Conservation (phyloP, 805 yeast genomes). For the Dipodascopsis uninucleata region DNA sequence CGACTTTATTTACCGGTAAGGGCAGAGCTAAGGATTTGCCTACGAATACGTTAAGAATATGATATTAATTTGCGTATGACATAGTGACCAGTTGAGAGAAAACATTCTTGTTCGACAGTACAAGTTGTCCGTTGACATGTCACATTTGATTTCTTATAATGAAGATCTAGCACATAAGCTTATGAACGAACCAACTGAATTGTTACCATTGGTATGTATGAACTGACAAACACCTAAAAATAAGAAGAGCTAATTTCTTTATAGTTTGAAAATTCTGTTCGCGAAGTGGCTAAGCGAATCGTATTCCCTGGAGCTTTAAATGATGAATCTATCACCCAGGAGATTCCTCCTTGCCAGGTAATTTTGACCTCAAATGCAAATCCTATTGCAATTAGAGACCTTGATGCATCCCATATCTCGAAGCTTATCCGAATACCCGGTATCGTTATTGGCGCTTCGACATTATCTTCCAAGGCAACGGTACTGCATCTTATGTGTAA, state of each 20-base stretch:
- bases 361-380: constrained; percentile 70
- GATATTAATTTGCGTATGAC: neutral
- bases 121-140: constrained; percentile 69
- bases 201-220: constrained; percentile 40
- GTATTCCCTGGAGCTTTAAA: constrained; percentile 30
- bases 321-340: constrained; percentile 46
- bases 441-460: constrained; percentile 86
- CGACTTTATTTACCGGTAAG: constrained; percentile 63
- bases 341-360: constrained; percentile 79
- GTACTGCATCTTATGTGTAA: constrained; percentile 80
- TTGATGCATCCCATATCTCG: constrained; percentile 83
- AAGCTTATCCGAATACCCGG: constrained; percentile 90
- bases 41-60: no score
- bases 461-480: constrained; percentile 83
- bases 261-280: constrained; percentile 35
- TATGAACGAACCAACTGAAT: constrained; percentile 66
- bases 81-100: constrained; percentile 81
- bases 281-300: constrained; percentile 70
- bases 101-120: constrained; percentile 75
- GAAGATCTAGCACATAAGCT: constrained; percentile 84
- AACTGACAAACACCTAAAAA: no score
- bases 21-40: no score
- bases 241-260: no score
- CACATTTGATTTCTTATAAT: constrained; percentile 80
- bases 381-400: constrained; percentile 68